phyloP scores from a whole-genome alignment of 2,329 filamentous ascomycete species.

The Pestalotiopsis sp. region DNA sequence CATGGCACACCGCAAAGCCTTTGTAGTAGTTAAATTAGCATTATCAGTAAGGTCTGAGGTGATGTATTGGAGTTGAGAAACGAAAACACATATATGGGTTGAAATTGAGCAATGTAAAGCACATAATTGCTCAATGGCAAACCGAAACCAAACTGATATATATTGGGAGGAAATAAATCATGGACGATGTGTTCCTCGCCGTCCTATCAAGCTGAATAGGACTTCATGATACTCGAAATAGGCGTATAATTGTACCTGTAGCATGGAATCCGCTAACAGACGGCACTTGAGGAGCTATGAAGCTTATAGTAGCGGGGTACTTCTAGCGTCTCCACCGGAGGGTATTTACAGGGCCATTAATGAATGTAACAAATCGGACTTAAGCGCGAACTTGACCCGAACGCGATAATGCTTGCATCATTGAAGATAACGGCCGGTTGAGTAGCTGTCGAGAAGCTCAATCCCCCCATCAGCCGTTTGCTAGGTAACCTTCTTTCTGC shows the following conservation, averaged over 20 bases:
- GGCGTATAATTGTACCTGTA: not conserved
- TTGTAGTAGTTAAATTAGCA: too few species aligned
- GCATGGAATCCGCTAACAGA: not conserved
- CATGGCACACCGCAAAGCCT: too few species aligned
- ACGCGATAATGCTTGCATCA: slow-evolving; percentile 6
- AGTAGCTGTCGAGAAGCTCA: not conserved
- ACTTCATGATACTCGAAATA: not conserved
- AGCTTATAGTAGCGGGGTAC: not conserved
- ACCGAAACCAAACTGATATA: too few species aligned
- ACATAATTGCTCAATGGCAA: too few species aligned
- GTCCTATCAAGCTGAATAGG: not conserved
- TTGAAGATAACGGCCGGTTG: not conserved
- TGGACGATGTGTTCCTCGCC: too few species aligned
- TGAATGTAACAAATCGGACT: not conserved
- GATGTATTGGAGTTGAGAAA: too few species aligned
- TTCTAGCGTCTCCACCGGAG: not conserved
- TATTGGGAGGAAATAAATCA: too few species aligned
- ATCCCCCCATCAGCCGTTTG: not conserved
- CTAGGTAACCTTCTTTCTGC: not conserved
- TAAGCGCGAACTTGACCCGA: slow-evolving; percentile 1
- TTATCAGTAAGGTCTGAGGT: too few species aligned
- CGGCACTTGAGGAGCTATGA: not conserved
- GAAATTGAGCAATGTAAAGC: too few species aligned
- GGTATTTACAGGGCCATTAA: not conserved
- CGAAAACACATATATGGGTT: too few species aligned